Conservation (phyloP, 148 eudicot genomes). For the Spergularia bocconei region DNA sequence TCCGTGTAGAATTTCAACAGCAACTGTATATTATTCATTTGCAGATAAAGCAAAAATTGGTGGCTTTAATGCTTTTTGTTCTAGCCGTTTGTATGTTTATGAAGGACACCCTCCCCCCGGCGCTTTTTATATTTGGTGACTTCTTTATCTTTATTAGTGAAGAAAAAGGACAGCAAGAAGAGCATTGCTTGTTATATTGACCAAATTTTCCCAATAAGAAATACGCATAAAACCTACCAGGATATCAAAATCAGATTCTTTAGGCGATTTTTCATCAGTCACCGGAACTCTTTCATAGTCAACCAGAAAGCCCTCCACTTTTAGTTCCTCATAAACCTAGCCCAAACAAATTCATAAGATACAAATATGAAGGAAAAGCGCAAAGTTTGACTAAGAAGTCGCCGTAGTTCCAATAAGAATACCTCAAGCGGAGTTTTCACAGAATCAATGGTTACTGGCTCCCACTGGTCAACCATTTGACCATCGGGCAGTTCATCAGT, state of each 20-base stretch:
- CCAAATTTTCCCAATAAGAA: background rate
- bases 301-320: conserved; percentile 58
- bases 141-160: background rate
- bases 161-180: background rate
- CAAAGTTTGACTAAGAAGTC: background rate
- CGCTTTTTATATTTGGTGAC: background rate
- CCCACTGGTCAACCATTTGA: conserved; percentile 99
- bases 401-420: conserved; percentile 1
- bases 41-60: background rate
- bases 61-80: background rate
- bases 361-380: conserved; percentile 20
- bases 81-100: background rate
- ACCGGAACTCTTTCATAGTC: conserved; percentile 93
- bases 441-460: conserved; percentile 73
- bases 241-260: conserved; percentile 93
- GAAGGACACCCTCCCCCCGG: background rate
- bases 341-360: conserved; percentile 19
- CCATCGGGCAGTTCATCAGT: conserved; percentile 99
- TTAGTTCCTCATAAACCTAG: conserved; percentile 84
- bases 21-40: background rate
- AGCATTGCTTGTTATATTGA: background rate
- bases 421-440: conserved; percentile 93
- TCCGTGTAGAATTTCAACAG: background rate
- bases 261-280: conserved; percentile 94
- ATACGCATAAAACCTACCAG: conserved; percentile 49